These are phyloP conservation scores for Penstemon davidsonii DNA, from an alignment of 257 asterid species.

Conservation along the genomic window DNA sequence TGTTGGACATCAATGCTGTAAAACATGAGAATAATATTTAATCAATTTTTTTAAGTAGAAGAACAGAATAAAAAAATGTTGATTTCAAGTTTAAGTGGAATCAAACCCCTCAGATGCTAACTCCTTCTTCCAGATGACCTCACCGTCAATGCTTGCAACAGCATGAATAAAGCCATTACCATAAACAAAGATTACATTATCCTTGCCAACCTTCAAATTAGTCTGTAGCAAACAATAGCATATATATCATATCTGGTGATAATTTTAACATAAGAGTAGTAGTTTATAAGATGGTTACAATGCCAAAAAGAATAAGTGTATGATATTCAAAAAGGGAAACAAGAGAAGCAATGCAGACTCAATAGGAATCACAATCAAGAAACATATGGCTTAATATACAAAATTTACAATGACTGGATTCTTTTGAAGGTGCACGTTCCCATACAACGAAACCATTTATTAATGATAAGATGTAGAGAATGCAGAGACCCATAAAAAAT, in stretches of 20 bases:
- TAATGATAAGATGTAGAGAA: not conserved
- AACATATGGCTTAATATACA: no score
- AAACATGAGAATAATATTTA: slow-evolving; percentile 27
- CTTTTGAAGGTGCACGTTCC: no score
- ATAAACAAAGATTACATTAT: slow-evolving; percentile 60
- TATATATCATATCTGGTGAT: slow-evolving; percentile 24
- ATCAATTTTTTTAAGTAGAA: slow-evolving; percentile 21
- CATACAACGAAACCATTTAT: no score
- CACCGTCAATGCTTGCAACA: slow-evolving; percentile 85
- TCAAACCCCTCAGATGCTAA: slow-evolving; percentile 75
- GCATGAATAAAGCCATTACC: slow-evolving; percentile 83
- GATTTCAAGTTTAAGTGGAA: slow-evolving; percentile 22
- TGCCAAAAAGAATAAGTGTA: not conserved
- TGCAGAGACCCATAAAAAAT: slow-evolving; percentile 4
- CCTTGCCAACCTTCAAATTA: slow-evolving; percentile 66
- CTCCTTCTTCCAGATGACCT: slow-evolving; percentile 82
- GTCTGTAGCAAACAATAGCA: slow-evolving; percentile 49
- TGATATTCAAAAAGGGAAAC: not conserved
- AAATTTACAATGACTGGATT: no score
- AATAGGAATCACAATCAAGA: no score
- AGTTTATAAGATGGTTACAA: slow-evolving; percentile 18
- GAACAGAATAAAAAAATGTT: slow-evolving; percentile 7
- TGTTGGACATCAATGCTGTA: slow-evolving; percentile 72
- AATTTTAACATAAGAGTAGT: not conserved
- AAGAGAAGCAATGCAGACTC: no score